Base-by-base conservation (phyloP, 2,329 filamentous ascomycete species). In the Stemphylium lycopersici region DNA sequence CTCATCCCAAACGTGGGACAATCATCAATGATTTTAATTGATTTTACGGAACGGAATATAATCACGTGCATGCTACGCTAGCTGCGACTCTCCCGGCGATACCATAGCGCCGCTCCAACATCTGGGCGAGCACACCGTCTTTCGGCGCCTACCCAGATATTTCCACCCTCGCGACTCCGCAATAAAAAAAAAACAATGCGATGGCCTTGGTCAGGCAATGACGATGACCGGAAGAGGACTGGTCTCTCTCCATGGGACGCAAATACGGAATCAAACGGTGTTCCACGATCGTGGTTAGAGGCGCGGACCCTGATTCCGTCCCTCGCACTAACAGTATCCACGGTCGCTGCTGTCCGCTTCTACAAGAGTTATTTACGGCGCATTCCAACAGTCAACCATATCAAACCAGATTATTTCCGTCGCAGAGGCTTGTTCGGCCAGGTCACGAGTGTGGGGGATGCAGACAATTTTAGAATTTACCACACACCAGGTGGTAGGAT, bases 401-500 rank as follows among this genome's bases (percentile, higher is more conserved):
- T 99, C 63, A 86, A 86, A 42, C 89, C 91, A 2, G 79, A 81
- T 10, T 89, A 88, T 70, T 93, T 93, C 71, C 86, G 90, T 40
- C 87, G 81, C 56, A 84, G 90, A 65, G 93, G 86, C 63, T 71
- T 99, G 37, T 89, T 93, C 65, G 95, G 95, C 12, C 84, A 84
- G 58, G 95, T 98, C 37, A 97, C 93, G 11, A 92, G 90, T 65
- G 95, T 99, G 20, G 95, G 96, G 37, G 95, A 99, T 81, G 96
- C 92, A 3, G 95, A 99, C 76, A 93, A 93, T 72, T 97, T 99
- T 74, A 89, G 95, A 65, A 75, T 99, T 42, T 99, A 89, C 73
- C 95, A 99, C 75, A 98, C 92, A 0, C 95, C 95, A 0, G 93
- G 93, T n/a, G 95, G 95, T 10, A 83, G 87, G 62, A 76, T 93